Evolutionary conservation across 768 basidiomycete genomes (phyloP).

Genomic region (Jaapia argillacea): DNA sequence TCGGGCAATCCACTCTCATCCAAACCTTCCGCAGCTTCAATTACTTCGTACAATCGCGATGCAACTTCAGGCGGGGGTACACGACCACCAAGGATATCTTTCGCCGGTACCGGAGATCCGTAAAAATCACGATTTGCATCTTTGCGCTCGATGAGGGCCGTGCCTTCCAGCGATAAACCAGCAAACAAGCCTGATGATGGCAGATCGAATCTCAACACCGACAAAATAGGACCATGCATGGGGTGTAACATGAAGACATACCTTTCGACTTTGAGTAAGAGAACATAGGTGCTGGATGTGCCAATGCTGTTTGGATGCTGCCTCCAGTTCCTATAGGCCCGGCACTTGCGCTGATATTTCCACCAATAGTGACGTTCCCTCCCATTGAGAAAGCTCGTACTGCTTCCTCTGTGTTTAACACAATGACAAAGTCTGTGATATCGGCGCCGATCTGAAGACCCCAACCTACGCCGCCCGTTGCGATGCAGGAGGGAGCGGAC

Average conservation of each 20-base stretch:
- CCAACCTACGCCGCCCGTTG: slow-evolving; percentile 91
- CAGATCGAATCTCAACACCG: slow-evolving; percentile 3
- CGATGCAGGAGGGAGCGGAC: slow-evolving; percentile 96
- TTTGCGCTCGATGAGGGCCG: slow-evolving; percentile 88
- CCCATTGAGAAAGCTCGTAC: slow-evolving; percentile 92
- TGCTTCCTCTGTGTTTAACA: slow-evolving; percentile 94
- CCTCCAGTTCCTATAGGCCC: slow-evolving; percentile 95
- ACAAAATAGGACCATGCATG: neutral
- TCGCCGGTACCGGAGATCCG: slow-evolving; percentile 80
- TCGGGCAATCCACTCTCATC: slow-evolving; percentile 80
- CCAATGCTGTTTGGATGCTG: slow-evolving; percentile 75
- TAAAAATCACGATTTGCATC: slow-evolving; percentile 97
- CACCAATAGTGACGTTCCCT: slow-evolving; percentile 94
- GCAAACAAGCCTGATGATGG: slow-evolving; percentile 91
- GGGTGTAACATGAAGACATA: slow-evolving; percentile 20
- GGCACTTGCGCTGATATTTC: slow-evolving; percentile 74
- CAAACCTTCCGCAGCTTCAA: slow-evolving; percentile 90
- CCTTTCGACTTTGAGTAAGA: slow-evolving; percentile 95
- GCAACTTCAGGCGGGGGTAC: slow-evolving; percentile 98
- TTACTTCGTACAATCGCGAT: slow-evolving; percentile 86
- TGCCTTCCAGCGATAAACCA: slow-evolving; percentile 90
- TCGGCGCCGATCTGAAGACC: slow-evolving; percentile 95
- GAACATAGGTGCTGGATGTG: slow-evolving; percentile 96
- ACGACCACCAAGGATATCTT: slow-evolving; percentile 84
- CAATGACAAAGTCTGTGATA: slow-evolving; percentile 91